phyloP scores from a whole-genome alignment of 192 early-diverging fungal species.

The Coemansia sp. region DNA sequence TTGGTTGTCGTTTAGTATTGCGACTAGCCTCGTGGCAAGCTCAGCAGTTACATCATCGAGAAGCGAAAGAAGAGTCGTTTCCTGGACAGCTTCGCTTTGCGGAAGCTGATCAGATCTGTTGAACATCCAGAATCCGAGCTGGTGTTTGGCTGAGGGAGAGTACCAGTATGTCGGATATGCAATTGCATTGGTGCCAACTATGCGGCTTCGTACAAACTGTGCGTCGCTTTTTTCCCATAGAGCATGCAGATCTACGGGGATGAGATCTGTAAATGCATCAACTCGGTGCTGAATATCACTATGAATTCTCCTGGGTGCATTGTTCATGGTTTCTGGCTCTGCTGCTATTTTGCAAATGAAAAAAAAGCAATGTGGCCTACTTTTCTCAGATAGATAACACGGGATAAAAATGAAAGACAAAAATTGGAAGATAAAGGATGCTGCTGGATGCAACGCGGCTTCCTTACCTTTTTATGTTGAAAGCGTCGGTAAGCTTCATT shows the following conservation, averaged over 20 bases:
- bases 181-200: conserved; percentile 5
- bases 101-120: background rate
- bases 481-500: too few relatives aligned
- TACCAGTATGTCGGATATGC: conserved; percentile 13
- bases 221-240: conserved; percentile 15
- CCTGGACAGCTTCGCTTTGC: background rate
- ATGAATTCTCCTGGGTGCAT: conserved; percentile 2
- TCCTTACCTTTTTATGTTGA: too few relatives aligned
- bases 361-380: too few relatives aligned
- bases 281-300: conserved; percentile 10
- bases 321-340: background rate
- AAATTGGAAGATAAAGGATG: too few relatives aligned
- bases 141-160: conserved; percentile 9
- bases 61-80: conserved; percentile 23
- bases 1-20: background rate
- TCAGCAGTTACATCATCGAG: conserved; percentile 32
- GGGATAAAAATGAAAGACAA: too few relatives aligned
- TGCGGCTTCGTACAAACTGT: conserved; percentile 15
- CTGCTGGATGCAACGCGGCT: too few relatives aligned
- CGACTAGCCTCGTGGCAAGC: conserved; percentile 13
- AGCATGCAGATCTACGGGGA: conserved; percentile 17
- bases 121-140: conserved; percentile 30
- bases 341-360: background rate
- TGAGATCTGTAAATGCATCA: conserved; percentile 7
- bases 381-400: too few relatives aligned